A percentile compares a stretch with the other conserved stretches of the same genome.
phyloP scores from a whole-genome alignment of 164 flowering plant genomes.

The Dillenia turbinata region DNA sequence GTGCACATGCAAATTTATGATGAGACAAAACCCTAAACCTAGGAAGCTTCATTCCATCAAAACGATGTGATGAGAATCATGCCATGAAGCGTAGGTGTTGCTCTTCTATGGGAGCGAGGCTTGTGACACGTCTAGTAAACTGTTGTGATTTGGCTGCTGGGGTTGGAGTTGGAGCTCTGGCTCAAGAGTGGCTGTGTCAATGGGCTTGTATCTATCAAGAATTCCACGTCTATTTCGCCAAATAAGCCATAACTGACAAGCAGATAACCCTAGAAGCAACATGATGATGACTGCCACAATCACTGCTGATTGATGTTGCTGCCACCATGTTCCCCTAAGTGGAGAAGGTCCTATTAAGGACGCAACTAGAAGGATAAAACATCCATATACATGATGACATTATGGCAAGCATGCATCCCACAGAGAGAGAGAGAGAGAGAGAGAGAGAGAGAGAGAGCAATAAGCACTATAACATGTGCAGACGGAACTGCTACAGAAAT shows the following conservation, averaged over 20 bases:
- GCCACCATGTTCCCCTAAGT: slow-evolving; percentile 50
- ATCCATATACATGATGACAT: neutral
- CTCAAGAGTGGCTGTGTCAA: slow-evolving; percentile 41
- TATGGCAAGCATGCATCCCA: too few relatives aligned
- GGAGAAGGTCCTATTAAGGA: too few relatives aligned
- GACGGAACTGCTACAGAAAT: neutral
- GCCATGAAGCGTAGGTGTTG: too few relatives aligned
- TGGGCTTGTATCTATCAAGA: slow-evolving; percentile 44
- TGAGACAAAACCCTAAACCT: too few relatives aligned
- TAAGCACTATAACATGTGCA: neutral
- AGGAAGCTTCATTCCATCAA: too few relatives aligned
- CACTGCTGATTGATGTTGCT: slow-evolving; percentile 24
- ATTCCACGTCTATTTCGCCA: slow-evolving; percentile 41
- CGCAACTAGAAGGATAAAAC: neutral
- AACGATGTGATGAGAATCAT: too few relatives aligned
- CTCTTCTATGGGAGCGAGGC: too few relatives aligned
- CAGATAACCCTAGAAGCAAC: slow-evolving; percentile 30
- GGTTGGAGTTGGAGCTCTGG: slow-evolving; percentile 60
- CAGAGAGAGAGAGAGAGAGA: neutral
- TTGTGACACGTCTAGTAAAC: too few relatives aligned
- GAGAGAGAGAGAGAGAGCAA: neutral
- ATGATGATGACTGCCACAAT: slow-evolving; percentile 14
- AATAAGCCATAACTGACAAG: slow-evolving; percentile 37
- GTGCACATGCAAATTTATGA: too few relatives aligned
- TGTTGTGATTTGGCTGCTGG: too few relatives aligned